Percentiles rank a stretch among this genome's conserved stretches.
Conservation (phyloP, 106 monocot genomes). For the Agapanthus africanus region DNA sequence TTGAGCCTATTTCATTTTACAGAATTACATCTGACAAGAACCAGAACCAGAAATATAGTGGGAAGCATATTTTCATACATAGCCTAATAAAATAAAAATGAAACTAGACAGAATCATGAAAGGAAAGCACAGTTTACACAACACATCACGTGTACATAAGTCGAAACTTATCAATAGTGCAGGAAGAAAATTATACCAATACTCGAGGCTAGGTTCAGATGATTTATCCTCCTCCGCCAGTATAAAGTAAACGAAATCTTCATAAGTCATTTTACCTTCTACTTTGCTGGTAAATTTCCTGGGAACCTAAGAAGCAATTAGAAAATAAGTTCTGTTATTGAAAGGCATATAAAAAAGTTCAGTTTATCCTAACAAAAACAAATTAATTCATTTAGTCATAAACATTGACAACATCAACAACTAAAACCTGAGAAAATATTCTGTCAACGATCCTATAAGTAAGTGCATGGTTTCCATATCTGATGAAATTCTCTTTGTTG, state of each 20-base stretch:
- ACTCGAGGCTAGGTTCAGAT: slow-evolving; percentile 87
- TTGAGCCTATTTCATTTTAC: neutral
- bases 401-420: slow-evolving; percentile 3
- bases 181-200: slow-evolving; percentile 41
- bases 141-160: neutral
- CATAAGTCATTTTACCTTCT: slow-evolving; percentile 95
- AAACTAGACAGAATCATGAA: neutral
- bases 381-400: neutral
- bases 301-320: slow-evolving; percentile 42
- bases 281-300: slow-evolving; percentile 75
- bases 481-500: slow-evolving; percentile 82
- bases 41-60: too few relatives aligned
- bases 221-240: slow-evolving; percentile 91
- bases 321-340: slow-evolving; percentile 2
- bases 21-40: neutral
- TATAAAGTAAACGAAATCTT: slow-evolving; percentile 96
- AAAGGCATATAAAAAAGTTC: neutral
- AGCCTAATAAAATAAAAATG: neutral
- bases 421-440: slow-evolving; percentile 78
- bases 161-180: neutral
- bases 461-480: slow-evolving; percentile 87
- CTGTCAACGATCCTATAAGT: slow-evolving; percentile 94
- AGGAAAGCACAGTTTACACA: neutral
- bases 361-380: neutral
- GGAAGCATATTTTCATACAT: too few relatives aligned